Conservation (phyloP, 1,284 basidiomycete genomes). For the Cutaneotrichosporon spelunceum region DNA sequence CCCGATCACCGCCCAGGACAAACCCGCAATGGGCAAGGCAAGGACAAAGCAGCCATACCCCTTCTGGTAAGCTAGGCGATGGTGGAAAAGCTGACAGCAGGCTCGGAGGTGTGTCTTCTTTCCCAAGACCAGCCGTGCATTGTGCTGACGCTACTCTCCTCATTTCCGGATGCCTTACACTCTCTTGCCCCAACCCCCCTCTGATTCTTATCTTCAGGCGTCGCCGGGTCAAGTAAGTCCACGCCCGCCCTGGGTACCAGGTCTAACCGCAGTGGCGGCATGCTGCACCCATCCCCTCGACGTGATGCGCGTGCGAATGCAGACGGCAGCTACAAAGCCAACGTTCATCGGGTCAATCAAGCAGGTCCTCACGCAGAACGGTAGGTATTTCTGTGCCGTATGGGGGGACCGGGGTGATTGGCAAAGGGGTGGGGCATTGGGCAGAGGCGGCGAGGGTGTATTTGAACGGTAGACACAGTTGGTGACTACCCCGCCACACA, state of each 20-base stretch:
- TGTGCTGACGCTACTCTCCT: background rate
- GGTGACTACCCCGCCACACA: slow-evolving; percentile 3
- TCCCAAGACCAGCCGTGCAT: too few species aligned
- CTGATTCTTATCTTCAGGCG: slow-evolving; percentile 2
- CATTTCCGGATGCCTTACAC: background rate
- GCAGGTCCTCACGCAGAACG: slow-evolving; percentile 35
- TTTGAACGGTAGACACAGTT: background rate
- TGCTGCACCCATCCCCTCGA: slow-evolving; percentile 81
- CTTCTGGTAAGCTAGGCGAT: slow-evolving; percentile 19
- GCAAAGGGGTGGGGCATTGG: background rate
- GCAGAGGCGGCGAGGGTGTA: background rate
- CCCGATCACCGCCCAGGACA: background rate
- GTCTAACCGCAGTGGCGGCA: slow-evolving; percentile 65
- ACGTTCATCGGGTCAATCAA: slow-evolving; percentile 35
- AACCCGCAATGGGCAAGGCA: slow-evolving; percentile 5
- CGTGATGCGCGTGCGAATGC: slow-evolving; percentile 72
- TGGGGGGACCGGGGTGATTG: background rate
- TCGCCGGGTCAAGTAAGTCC: slow-evolving; percentile 69
- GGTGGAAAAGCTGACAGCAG: slow-evolving; percentile 7
- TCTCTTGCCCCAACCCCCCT: background rate
- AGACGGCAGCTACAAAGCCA: slow-evolving; percentile 40
- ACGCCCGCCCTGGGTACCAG: background rate
- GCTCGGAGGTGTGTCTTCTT: slow-evolving; percentile 25
- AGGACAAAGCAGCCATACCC: slow-evolving; percentile 23
- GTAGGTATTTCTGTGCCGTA: too few species aligned